Evolutionary conservation across 192 early-diverging fungal genomes (phyloP).

Genomic region (Entomortierella chlamydospora): DNA sequence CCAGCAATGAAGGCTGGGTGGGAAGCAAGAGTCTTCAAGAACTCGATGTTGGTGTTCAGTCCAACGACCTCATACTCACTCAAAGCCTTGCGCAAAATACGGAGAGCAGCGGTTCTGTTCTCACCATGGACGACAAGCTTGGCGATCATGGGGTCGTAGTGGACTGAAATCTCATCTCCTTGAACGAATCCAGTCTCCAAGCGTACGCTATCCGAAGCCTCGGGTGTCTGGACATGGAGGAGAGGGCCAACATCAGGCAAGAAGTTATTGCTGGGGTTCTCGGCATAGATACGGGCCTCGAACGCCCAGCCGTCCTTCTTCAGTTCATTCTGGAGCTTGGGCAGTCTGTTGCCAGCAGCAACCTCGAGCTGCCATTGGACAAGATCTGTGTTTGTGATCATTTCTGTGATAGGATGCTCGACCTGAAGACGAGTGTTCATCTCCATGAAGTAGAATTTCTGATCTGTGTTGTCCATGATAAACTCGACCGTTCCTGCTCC

Average conservation of each 20-base stretch:
- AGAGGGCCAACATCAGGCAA: conserved; percentile 94
- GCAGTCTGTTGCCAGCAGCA: conserved; percentile 90
- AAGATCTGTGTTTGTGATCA: conserved; percentile 93
- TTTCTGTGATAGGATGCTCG: conserved; percentile 97
- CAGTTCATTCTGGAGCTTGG: conserved; percentile 76
- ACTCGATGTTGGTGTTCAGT: conserved; percentile 92
- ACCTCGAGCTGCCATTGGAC: conserved; percentile 97
- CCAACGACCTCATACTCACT: conserved; percentile 91
- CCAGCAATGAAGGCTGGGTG: conserved; percentile 88
- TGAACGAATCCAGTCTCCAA: conserved; percentile 93
- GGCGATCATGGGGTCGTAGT: conserved; percentile 97
- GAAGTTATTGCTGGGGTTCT: conserved; percentile 90
- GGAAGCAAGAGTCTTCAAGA: conserved; percentile 80
- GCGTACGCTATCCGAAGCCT: conserved; percentile 71
- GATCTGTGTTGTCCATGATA: conserved; percentile 89
- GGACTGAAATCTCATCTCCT: conserved; percentile 91
- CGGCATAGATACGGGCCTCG: conserved; percentile 97
- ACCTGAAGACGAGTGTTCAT: conserved; percentile 97
- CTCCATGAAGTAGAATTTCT: conserved; percentile 97
- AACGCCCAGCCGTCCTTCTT: conserved; percentile 89
- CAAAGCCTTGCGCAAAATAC: conserved; percentile 82
- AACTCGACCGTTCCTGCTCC: conserved; percentile 98
- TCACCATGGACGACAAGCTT: conserved; percentile 90
- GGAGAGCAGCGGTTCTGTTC: conserved; percentile 86
- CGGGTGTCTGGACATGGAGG: conserved; percentile 79